Percentiles rank a stretch among this genome's conserved stretches.
Evolutionary conservation across 257 asterid species (phyloP).

Genomic region (Scutellaria galericulata): DNA sequence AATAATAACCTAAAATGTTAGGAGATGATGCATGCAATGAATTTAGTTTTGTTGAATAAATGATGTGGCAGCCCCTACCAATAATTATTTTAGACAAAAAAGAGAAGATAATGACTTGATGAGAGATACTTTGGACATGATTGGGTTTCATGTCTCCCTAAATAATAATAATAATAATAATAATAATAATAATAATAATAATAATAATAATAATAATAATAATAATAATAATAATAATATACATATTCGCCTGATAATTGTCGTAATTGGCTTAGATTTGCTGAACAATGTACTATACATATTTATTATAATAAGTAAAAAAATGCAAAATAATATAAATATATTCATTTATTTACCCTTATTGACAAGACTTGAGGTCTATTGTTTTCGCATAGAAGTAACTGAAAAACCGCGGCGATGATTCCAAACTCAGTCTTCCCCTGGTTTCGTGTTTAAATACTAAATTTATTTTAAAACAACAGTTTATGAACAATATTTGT

Average conservation of each 20-base stretch:
- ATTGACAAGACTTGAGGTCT: conserved; percentile 26
- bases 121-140: conserved; percentile 30
- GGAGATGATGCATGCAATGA: conserved; percentile 29
- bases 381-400: neutral
- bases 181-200: too few species aligned
- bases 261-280: conserved; percentile 27
- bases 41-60: conserved; percentile 32
- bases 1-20: neutral
- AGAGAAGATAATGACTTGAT: conserved; percentile 37
- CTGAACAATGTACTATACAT: neutral
- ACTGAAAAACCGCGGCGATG: conserved; percentile 26
- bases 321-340: neutral
- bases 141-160: conserved; percentile 29
- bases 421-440: neutral
- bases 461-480: too few species aligned
- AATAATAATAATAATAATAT: too few species aligned
- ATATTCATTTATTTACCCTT: neutral
- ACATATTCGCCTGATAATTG: conserved; percentile 32
- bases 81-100: conserved; percentile 19
- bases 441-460: neutral
- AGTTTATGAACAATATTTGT: too few species aligned
- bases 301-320: too few species aligned
- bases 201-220: too few species aligned
- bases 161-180: too few species aligned
- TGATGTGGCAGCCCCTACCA: conserved; percentile 27